Conservation (phyloP, 495 filamentous ascomycete genomes). For the Rusavskia elegans region DNA sequence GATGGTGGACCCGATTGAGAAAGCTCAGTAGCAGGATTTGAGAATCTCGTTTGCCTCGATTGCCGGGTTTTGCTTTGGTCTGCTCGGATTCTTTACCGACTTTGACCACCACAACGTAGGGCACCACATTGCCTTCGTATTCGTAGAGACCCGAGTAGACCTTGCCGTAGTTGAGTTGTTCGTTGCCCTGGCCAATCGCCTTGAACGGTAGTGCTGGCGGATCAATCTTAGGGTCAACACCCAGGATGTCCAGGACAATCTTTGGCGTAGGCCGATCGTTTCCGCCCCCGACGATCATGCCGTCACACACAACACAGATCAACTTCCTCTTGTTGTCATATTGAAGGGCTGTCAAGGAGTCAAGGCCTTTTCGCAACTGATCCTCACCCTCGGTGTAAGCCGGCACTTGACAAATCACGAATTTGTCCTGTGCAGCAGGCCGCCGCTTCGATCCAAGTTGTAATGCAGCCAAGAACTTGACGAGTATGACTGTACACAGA, state of each 20-base stretch:
- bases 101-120: constrained; percentile 91
- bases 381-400: constrained; percentile 98
- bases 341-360: constrained; percentile 82
- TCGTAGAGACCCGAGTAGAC: constrained; percentile 98
- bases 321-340: constrained; percentile 97
- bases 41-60: constrained; percentile 95
- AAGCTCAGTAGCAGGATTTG: constrained; percentile 70
- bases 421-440: constrained; percentile 86
- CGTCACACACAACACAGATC: constrained; percentile 85
- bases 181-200: constrained; percentile 73
- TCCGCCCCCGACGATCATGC: constrained; percentile 89
- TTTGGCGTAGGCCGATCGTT: constrained; percentile 95
- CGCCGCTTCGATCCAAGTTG: constrained; percentile 87
- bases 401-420: constrained; percentile 95
- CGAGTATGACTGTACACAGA: constrained; percentile 59
- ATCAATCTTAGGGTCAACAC: constrained; percentile 92
- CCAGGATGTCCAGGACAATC: constrained; percentile 92
- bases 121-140: constrained; percentile 92
- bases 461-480: constrained; percentile 88
- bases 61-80: constrained; percentile 80
- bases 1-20: constrained; percentile 94
- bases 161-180: constrained; percentile 95
- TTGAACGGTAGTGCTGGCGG: constrained; percentile 87
- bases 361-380: constrained; percentile 74
- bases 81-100: constrained; percentile 94